These are phyloP conservation scores for Pseudogymnoascus sp. DNA, from an alignment of 2,329 filamentous ascomycete genomes.

Conservation along the genomic window DNA sequence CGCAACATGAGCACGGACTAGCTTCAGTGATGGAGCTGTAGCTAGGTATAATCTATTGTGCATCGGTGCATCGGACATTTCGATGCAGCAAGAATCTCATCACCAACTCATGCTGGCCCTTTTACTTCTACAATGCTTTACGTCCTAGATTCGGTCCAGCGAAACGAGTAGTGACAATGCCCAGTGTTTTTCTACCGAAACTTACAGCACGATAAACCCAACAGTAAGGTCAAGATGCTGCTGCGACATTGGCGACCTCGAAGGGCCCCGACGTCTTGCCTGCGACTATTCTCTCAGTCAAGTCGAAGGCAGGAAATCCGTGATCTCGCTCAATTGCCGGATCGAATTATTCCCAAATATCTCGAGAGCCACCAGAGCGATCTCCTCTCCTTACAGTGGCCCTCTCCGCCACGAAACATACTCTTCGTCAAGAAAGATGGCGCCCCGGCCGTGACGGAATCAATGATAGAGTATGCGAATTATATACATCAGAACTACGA, in stretches of 20 bases:
- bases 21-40: not conserved
- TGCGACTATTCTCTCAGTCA: not conserved
- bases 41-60: not conserved
- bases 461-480: constrained; percentile 31
- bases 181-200: not conserved
- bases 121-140: not conserved
- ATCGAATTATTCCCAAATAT: constrained; percentile 54
- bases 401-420: constrained; percentile 58
- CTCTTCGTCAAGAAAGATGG: constrained; percentile 60
- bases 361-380: constrained; percentile 52
- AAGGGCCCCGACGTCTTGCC: not conserved
- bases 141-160: not conserved
- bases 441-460: constrained; percentile 32
- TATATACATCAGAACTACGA: constrained; percentile 68
- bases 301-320: constrained; percentile 38
- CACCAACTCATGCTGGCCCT: not conserved
- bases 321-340: constrained; percentile 41
- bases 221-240: not conserved
- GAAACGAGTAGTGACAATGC: not conserved
- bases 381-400: constrained; percentile 59
- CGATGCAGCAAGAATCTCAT: not conserved
- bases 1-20: not conserved
- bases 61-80: not conserved
- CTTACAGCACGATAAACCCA: not conserved
- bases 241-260: constrained; percentile 1